A percentile compares a stretch with the other conserved stretches of the same genome.
Evolutionary conservation across 305 asterid species (phyloP).

Genomic region (Solanum hybrid): DNA sequence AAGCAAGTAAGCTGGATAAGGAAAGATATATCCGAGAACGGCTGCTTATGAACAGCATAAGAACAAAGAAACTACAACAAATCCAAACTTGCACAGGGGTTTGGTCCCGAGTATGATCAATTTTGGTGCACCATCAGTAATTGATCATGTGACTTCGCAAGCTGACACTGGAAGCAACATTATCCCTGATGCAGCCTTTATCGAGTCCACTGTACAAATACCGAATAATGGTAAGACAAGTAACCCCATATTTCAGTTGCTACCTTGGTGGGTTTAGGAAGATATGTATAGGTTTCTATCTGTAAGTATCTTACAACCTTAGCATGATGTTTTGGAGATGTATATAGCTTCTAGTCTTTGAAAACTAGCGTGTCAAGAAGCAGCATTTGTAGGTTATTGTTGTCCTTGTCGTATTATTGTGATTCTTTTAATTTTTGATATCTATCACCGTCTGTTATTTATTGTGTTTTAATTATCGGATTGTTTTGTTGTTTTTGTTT

Average conservation of each 20-base stretch:
- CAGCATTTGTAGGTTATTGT: neutral
- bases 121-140: slow-evolving; percentile 18
- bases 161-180: slow-evolving; percentile 7
- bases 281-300: neutral
- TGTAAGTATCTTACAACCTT: neutral
- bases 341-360: neutral
- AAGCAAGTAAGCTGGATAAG: slow-evolving; percentile 51
- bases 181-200: slow-evolving; percentile 22
- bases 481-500: no score
- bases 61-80: slow-evolving; percentile 2
- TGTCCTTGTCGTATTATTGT: no score
- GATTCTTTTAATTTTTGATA: no score
- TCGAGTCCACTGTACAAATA: slow-evolving; percentile 26
- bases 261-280: neutral
- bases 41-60: slow-evolving; percentile 16
- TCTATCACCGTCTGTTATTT: neutral
- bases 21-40: slow-evolving; percentile 45
- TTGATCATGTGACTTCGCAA: slow-evolving; percentile 28
- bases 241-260: slow-evolving; percentile 17
- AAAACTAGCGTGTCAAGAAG: neutral
- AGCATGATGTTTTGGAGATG: neutral
- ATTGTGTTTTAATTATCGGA: neutral
- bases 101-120: slow-evolving; percentile 16
- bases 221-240: slow-evolving; percentile 29
- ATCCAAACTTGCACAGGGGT: neutral